A percentile compares a stretch with the other conserved stretches of the same genome.
phyloP scores from a whole-genome alignment of 2,329 filamentous ascomycete genomes.

The Scleromitrula shiraiana region DNA sequence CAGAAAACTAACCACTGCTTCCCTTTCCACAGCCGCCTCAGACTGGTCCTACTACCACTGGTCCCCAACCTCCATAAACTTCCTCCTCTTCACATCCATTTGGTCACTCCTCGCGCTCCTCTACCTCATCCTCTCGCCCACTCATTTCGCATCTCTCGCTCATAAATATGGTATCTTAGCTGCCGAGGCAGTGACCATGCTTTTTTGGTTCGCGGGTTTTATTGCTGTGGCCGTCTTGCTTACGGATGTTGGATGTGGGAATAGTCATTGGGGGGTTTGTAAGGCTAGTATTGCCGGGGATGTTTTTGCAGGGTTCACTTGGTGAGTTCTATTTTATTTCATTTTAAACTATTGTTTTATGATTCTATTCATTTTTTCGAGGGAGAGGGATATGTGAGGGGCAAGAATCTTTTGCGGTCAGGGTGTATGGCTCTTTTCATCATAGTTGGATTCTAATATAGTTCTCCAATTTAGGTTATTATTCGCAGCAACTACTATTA shows the following conservation, averaged over 20 bases:
- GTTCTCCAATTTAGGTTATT: slow-evolving; percentile 36
- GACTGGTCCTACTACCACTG: slow-evolving; percentile 35
- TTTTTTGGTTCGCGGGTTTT: slow-evolving; percentile 88
- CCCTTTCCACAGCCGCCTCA: slow-evolving; percentile 43
- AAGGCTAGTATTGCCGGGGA: slow-evolving; percentile 32
- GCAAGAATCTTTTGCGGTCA: neutral
- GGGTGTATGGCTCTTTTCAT: no score
- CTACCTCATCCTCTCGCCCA: slow-evolving; percentile 62
- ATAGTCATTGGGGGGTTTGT: slow-evolving; percentile 30
- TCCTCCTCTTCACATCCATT: slow-evolving; percentile 70
- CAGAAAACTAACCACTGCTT: neutral
- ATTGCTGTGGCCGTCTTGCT: slow-evolving; percentile 65
- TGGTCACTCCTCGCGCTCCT: slow-evolving; percentile 67
- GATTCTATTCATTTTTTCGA: no score
- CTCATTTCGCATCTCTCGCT: slow-evolving; percentile 51
- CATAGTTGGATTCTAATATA: neutral
- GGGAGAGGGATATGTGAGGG: no score
- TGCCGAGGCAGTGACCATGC: slow-evolving; percentile 63
- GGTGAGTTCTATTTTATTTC: slow-evolving; percentile 29
- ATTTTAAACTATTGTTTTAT: neutral
- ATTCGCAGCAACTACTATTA: slow-evolving; percentile 41
- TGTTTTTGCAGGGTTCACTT: slow-evolving; percentile 40
- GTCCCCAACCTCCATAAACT: slow-evolving; percentile 55
- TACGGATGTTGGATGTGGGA: slow-evolving; percentile 45
- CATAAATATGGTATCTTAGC: slow-evolving; percentile 58